phyloP scores from a whole-genome alignment of 2,329 filamentous ascomycete genomes.

The Allantophomopsis cytisporea region DNA sequence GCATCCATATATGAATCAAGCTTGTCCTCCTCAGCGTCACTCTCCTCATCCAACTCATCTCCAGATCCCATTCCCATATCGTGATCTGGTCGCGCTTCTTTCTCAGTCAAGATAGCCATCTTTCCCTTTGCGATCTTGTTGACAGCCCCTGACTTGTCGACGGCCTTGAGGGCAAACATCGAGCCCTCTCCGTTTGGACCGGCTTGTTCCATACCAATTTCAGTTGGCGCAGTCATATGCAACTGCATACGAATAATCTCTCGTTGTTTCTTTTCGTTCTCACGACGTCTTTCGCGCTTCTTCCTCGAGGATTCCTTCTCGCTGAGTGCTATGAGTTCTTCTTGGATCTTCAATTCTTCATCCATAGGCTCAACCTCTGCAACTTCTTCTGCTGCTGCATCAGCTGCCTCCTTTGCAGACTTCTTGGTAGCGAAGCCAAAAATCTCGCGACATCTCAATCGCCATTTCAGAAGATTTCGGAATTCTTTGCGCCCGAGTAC shows the following conservation, averaged over 20 bases:
- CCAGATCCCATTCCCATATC: slow-evolving; percentile 43
- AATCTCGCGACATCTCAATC: slow-evolving; percentile 75
- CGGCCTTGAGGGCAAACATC: slow-evolving; percentile 74
- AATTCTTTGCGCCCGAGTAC: slow-evolving; percentile 92
- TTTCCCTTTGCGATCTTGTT: slow-evolving; percentile 61
- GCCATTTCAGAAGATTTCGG: slow-evolving; percentile 78
- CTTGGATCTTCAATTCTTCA: slow-evolving; percentile 81
- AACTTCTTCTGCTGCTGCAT: slow-evolving; percentile 48
- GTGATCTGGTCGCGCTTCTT: slow-evolving; percentile 39
- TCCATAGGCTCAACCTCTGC: slow-evolving; percentile 83
- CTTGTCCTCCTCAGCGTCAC: slow-evolving; percentile 67
- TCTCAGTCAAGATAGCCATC: slow-evolving; percentile 56
- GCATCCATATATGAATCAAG: slow-evolving; percentile 76
- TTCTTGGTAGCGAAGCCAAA: slow-evolving; percentile 73
- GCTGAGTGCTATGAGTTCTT: slow-evolving; percentile 71
- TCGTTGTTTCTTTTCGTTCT: slow-evolving; percentile 89
- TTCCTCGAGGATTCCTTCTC: slow-evolving; percentile 65
- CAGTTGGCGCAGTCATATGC: slow-evolving; percentile 91
- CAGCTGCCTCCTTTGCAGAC: slow-evolving; percentile 25
- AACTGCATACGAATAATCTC: slow-evolving; percentile 95
- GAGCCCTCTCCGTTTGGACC: slow-evolving; percentile 67
- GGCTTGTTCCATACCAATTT: slow-evolving; percentile 83
- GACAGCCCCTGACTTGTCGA: slow-evolving; percentile 63
- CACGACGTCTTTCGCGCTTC: slow-evolving; percentile 71
- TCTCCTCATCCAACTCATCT: slow-evolving; percentile 41